Evolutionary conservation across 75 land plant genomes (phyloP), one percentile per base, ranked within the genome.

Genomic region (Adiantum capillusveneris): DNA sequence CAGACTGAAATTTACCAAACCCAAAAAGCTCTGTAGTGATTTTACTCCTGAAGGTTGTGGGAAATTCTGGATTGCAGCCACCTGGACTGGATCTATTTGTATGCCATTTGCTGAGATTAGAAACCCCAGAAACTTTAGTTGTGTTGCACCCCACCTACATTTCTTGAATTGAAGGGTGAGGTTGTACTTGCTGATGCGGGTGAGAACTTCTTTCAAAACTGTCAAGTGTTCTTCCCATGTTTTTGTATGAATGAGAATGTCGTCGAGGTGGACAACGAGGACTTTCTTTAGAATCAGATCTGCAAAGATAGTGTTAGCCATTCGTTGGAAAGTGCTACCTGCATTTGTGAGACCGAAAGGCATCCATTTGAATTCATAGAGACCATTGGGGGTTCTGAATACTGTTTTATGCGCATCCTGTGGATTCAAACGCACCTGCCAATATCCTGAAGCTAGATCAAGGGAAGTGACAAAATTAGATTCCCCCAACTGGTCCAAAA

Each of bases 311-410:
- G 19, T 9, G 26, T 67, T 67, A 59, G 58, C 58, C 14, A 54
- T 14, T 7, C 28, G 14, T 28, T 70, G 65, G 21, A 70, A 70
- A 0, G 73, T 62, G 30, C 45, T 14, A 1, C 56, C 57, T 1
- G 74, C 63, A 25, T 70, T 63, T 2, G 54, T 31, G 1, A 70
- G 49, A n/a, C 71, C 64, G 31, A 68, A 68, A 7, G 71, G 71
- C 71, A 68, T 68, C 17, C 59, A 50, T 1, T 51, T 9, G 59
- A 44, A 71, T 44, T 71, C 74, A 42, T 56, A 72, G 30, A 65
- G 75, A 0, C 64, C 58, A 0, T 53, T 2, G 29, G 65, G 75
- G 0, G 64, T 72, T 1, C 53, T 22, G 34, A 69, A 68, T 0
- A 34, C 46, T 29, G 45, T 60, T 21, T 68, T 59, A 24, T 21